phyloP scores from a whole-genome alignment of 805 yeast species.

The Wickerhamomyces mucosus region DNA sequence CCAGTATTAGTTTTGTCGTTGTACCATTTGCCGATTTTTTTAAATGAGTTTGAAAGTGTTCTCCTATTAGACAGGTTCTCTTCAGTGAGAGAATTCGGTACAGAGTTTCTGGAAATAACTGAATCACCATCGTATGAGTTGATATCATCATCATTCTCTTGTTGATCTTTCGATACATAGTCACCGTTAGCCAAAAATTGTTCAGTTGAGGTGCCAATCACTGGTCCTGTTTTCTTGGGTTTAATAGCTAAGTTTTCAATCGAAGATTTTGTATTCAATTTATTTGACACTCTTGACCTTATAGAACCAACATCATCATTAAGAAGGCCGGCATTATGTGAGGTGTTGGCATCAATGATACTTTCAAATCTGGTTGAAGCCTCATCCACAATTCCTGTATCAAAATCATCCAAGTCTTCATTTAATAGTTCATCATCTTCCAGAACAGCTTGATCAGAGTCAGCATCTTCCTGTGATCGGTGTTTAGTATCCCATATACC shows the following conservation, averaged over 20 bases:
- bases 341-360: constrained; percentile 3
- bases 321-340: constrained; percentile 2
- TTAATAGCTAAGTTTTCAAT: constrained; percentile 1
- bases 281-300: constrained; percentile 7
- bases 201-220: constrained; percentile 17
- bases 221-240: constrained; percentile 14
- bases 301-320: constrained; percentile 9
- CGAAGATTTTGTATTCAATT: constrained; percentile 4
- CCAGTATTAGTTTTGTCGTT: constrained; percentile 32
- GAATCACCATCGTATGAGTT: constrained; percentile 10
- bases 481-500: constrained; percentile 74
- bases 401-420: constrained; percentile 1
- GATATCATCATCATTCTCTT: constrained; percentile 5
- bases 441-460: neutral
- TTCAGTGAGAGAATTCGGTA: constrained; percentile 17
- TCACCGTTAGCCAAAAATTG: constrained; percentile 22
- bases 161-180: constrained; percentile 11
- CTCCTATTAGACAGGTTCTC: constrained; percentile 25
- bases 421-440: constrained; percentile 1
- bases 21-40: constrained; percentile 65
- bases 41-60: constrained; percentile 36
- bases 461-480: constrained; percentile 11
- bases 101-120: constrained; percentile 6
- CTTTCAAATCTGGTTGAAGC: constrained; percentile 1
- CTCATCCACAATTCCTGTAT: neutral